Percentiles rank a stretch among this genome's conserved stretches.
phyloP scores from a whole-genome alignment of 306 rosid genomes.

The Amphicarpaea edgeworthii region DNA sequence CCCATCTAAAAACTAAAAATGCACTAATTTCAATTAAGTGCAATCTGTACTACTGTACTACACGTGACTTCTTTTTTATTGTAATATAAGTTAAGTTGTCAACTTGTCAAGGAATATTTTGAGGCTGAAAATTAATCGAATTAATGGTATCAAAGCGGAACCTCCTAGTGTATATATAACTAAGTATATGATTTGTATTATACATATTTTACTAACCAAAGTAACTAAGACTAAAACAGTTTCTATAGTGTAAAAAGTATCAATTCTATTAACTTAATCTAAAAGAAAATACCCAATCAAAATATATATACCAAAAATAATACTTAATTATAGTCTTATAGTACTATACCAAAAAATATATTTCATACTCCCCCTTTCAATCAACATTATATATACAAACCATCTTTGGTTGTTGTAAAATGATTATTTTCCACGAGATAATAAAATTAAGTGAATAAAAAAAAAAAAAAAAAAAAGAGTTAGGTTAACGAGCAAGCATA shows the following conservation, averaged over 20 bases:
- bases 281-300: neutral
- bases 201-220: neutral
- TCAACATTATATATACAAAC: too few relatives aligned
- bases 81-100: neutral
- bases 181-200: neutral
- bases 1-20: neutral
- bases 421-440: neutral
- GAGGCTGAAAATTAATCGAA: neutral
- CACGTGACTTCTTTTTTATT: neutral
- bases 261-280: neutral
- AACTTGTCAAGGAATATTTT: constrained; percentile 5
- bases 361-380: too few relatives aligned
- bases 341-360: too few relatives aligned
- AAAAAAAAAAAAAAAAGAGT: neutral
- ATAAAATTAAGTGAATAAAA: too few relatives aligned
- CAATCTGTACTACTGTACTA: neutral
- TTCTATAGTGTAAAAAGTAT: neutral
- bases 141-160: neutral
- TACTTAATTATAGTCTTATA: too few relatives aligned
- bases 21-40: neutral
- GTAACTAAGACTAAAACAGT: neutral
- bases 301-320: too few relatives aligned
- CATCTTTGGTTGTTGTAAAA: too few relatives aligned
- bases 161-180: neutral
- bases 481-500: neutral